Conservation (phyloP, 352 stramenopile species). For the Phytophthora uliginosa region DNA sequence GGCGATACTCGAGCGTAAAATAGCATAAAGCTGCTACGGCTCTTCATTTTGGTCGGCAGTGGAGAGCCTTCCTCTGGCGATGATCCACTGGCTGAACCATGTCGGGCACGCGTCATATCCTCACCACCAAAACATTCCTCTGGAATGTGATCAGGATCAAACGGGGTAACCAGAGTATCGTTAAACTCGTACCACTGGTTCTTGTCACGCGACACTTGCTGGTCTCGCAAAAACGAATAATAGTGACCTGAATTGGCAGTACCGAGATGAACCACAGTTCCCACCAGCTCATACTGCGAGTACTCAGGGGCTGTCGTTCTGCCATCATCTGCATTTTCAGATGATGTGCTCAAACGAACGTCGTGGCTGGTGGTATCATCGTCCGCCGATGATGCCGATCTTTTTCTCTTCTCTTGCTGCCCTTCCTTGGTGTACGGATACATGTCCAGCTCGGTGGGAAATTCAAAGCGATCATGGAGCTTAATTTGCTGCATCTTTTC, state of each 20-base stretch:
- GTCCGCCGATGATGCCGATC: conserved; percentile 31
- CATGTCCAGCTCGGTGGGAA: conserved; percentile 92
- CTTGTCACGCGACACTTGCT: conserved; percentile 43
- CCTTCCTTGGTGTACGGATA: conserved; percentile 92
- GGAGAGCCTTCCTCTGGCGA: conserved; percentile 27
- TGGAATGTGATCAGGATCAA: conserved; percentile 75
- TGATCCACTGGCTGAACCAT: conserved; percentile 29
- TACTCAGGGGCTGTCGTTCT: conserved; percentile 75
- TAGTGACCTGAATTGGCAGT: conserved; percentile 92
- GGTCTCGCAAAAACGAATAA: conserved; percentile 89
- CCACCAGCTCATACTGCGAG: conserved; percentile 88
- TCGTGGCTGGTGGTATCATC: conserved; percentile 31
- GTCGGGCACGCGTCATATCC: conserved; percentile 35
- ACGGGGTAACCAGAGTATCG: conserved; percentile 85
- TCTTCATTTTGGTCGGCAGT: conserved; percentile 69
- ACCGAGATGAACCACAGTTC: conserved; percentile 92
- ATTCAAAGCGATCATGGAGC: conserved; percentile 95
- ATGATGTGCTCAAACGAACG: conserved; percentile 37
- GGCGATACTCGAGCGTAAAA: conserved; percentile 78
- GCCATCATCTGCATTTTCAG: conserved; percentile 25
- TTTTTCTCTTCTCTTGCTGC: conserved; percentile 70
- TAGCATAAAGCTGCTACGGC: conserved; percentile 90
- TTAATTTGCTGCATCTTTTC: conserved; percentile 96
- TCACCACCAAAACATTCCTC: conserved; percentile 81
- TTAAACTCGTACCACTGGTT: conserved; percentile 91